Evolutionary conservation across 441 rosid genomes (phyloP).

Genomic region (Cnidoscolus chayamansa): DNA sequence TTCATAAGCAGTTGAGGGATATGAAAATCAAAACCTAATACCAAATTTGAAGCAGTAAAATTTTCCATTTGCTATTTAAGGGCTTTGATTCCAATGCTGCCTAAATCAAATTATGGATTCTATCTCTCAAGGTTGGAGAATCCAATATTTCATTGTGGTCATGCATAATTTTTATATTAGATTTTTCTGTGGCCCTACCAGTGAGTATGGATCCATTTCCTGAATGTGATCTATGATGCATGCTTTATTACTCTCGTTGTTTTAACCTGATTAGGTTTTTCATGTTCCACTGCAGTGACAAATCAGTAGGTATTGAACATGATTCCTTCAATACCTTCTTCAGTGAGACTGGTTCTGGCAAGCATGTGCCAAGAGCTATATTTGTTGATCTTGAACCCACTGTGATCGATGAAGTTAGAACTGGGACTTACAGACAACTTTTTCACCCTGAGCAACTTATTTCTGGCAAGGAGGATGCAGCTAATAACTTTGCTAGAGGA

Average conservation of each 20-base stretch:
- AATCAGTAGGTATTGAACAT: conserved; percentile 43
- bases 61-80: not conserved
- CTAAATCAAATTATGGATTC: not conserved
- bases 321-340: conserved; percentile 83
- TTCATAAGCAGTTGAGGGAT: not conserved
- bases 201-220: not conserved
- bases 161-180: not conserved
- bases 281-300: conserved; percentile 47
- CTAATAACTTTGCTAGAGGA: conserved; percentile 83
- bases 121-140: not conserved
- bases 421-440: conserved; percentile 63
- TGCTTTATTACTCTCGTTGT: not conserved
- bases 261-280: conserved; percentile 1
- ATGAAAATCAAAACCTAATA: not conserved
- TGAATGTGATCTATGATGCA: not conserved
- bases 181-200: not conserved
- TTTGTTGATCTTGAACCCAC: conserved; percentile 77
- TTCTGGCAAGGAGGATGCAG: conserved; percentile 84
- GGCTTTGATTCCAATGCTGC: not conserved
- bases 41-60: not conserved
- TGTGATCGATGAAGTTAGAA: conserved; percentile 74
- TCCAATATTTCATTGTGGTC: not conserved
- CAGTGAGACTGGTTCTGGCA: conserved; percentile 77
- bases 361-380: conserved; percentile 79
- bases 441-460: conserved; percentile 87